phyloP scores from a whole-genome alignment of 495 filamentous ascomycete genomes.

The Penicillium simplicissimum region DNA sequence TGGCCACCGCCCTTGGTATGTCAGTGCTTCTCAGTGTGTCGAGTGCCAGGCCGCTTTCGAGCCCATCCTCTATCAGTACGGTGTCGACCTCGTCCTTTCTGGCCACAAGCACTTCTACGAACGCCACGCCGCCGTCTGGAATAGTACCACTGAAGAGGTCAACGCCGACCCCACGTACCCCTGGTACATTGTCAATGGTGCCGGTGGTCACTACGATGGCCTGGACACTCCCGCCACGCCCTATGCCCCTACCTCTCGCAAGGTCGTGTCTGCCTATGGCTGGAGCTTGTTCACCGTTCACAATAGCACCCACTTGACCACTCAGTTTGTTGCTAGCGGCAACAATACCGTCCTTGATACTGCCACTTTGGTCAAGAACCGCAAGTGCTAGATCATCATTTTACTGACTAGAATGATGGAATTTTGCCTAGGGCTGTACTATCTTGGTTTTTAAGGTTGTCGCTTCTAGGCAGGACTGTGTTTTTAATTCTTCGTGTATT shows the following conservation, averaged over 20 bases:
- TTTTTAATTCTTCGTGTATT: not conserved
- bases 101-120: slow-evolving; percentile 55
- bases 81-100: slow-evolving; percentile 53
- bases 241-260: not conserved
- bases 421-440: not conserved
- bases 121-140: slow-evolving; percentile 27
- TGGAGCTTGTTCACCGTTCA: slow-evolving; percentile 12
- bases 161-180: slow-evolving; percentile 47
- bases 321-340: not conserved
- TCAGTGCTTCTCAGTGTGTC: slow-evolving; percentile 38
- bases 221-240: not conserved
- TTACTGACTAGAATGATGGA: not conserved
- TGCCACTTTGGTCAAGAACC: slow-evolving; percentile 12
- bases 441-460: not conserved
- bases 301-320: not conserved
- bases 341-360: slow-evolving; percentile 12
- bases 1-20: slow-evolving; percentile 58
- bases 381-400: not conserved
- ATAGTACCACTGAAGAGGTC: slow-evolving; percentile 32
- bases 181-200: slow-evolving; percentile 46
- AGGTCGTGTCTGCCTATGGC: slow-evolving; percentile 7
- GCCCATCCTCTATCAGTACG: slow-evolving; percentile 50
- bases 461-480: not conserved
- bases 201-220: slow-evolving; percentile 10
- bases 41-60: slow-evolving; percentile 53